Conservation (phyloP, 768 basidiomycete species). For the Pulveroboletus sp. region DNA sequence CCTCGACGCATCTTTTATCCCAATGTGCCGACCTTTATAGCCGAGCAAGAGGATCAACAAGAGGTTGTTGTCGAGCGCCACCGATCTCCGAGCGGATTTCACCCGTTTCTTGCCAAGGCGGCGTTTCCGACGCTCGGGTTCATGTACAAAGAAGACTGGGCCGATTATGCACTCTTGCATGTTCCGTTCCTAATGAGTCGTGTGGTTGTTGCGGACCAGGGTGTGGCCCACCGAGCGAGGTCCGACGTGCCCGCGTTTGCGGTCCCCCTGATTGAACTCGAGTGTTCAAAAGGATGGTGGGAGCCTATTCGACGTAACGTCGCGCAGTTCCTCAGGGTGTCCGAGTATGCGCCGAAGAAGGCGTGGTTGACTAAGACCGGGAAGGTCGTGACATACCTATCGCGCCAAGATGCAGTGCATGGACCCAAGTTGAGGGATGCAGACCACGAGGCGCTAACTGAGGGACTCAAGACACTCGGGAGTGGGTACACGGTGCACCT, state of each 20-base stretch:
- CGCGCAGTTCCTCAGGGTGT: conserved; percentile 38
- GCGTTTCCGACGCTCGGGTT: conserved; percentile 68
- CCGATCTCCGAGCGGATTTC: conserved; percentile 59
- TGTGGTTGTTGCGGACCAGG: conserved; percentile 69
- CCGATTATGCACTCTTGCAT: conserved; percentile 62
- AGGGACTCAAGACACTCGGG: conserved; percentile 49
- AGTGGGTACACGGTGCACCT: conserved; percentile 53
- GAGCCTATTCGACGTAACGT: conserved; percentile 47
- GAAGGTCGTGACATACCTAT: conserved; percentile 62
- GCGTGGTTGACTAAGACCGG: conserved; percentile 25
- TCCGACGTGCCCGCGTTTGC: conserved; percentile 27
- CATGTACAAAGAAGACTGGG: conserved; percentile 72
- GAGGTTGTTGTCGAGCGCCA: conserved; percentile 30
- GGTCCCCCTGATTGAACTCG: conserved; percentile 41
- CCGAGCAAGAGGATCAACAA: conserved; percentile 32
- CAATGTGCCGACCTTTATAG: conserved; percentile 56
- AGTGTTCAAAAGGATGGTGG: conserved; percentile 61
- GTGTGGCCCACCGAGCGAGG: conserved; percentile 47
- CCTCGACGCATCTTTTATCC: conserved; percentile 77
- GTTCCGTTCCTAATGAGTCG: conserved; percentile 74
- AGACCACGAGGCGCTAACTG: conserved; percentile 59
- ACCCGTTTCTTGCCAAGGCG: conserved; percentile 65
- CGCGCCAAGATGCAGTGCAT: conserved; percentile 49
- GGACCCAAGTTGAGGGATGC: conserved; percentile 47
- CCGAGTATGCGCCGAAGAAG: conserved; percentile 17